A percentile compares a stretch with the other conserved stretches of the same genome.
Evolutionary conservation across 331 rosid species (phyloP).

Genomic region (Malus hybrid): DNA sequence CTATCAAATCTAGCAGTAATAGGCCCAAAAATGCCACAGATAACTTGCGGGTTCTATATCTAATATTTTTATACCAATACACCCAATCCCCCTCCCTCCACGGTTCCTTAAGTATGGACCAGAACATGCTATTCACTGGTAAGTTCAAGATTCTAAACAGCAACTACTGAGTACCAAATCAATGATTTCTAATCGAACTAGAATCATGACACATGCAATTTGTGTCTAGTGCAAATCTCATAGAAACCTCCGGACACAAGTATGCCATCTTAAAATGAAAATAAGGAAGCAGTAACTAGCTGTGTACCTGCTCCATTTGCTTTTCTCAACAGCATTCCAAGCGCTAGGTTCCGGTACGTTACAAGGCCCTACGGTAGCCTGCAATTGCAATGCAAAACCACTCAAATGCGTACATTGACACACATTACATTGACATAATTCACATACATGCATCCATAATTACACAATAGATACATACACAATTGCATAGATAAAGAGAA

Average conservation of each 20-base stretch:
- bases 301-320: constrained; percentile 93
- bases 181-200: background rate
- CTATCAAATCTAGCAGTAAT: background rate
- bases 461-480: background rate
- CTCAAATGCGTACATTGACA: background rate
- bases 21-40: background rate
- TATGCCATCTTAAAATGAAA: background rate
- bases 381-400: constrained; percentile 20
- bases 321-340: constrained; percentile 85
- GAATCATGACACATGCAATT: background rate
- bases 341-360: constrained; percentile 73
- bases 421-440: background rate
- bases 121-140: background rate
- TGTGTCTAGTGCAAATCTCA: background rate
- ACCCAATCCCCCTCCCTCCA: background rate
- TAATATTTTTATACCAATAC: background rate
- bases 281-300: background rate
- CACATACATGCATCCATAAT: background rate
- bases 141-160: background rate
- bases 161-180: background rate
- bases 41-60: background rate
- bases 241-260: background rate
- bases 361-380: constrained; percentile 88
- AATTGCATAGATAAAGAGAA: background rate
- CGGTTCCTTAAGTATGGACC: background rate